Base-by-base conservation (phyloP, 192 early-diverging fungal species). In the Coemansia asiatica region DNA sequence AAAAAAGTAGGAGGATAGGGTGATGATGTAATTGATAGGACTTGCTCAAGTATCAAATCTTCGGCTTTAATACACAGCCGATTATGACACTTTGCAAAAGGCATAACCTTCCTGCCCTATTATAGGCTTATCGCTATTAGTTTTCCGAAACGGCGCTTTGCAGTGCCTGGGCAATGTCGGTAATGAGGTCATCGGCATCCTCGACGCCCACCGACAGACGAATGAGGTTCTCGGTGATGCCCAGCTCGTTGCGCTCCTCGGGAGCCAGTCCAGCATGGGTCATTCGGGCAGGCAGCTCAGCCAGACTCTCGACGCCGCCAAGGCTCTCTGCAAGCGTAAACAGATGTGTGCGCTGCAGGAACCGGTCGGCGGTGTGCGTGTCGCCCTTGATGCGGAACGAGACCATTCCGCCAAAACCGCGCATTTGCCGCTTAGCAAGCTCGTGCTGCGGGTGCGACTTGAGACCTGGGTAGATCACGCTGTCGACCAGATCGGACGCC, bases 271-370 rank as follows among this genome's bases (percentile, higher is more conserved):
- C 87, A 29, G 91, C 95, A 66, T 99, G 97, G 18, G 97, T 99
- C 95, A 99, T 99, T 57, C 91, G 85, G 6, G 92, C 87, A 1
- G 97, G 97, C 66, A 96, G 85, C 83, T 98, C 95, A 35, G 92
- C 91, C 67, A 99, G 82, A 31, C 88, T 89, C 85, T 99, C 97
- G 9, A 99, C 94, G 58, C 95, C 94, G 68, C 95, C 97, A 31
- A 99, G 84, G 57, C 89, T 91, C 81, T 99, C 97, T n/a, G 97
- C 97, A 27, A 99, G 81, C 22, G 94, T 93, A 66, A 99, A 95
- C 71, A 94, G 78, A 57, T 87, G 83, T 19, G 94, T 86, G 63
- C 84, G 69, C 53, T 86, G 76, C 55, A 99, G 84, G 85, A 99
- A 97, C 40, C 69, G 79, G 75, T 97, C 94, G 61, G 91, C 92